phyloP scores from a whole-genome alignment of 192 early-diverging fungal species.

The Coemansia sp. region DNA sequence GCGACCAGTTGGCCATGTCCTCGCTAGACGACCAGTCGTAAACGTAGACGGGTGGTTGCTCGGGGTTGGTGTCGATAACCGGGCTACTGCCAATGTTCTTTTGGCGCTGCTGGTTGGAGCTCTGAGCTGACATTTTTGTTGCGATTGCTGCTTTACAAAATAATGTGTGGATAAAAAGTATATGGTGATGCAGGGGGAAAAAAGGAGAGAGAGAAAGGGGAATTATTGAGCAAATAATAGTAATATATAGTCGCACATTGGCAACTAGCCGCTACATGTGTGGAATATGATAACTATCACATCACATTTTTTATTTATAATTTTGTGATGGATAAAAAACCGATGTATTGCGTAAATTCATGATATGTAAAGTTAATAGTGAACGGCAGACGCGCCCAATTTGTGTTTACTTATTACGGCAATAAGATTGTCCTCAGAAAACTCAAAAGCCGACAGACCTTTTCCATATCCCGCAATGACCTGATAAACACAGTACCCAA shows the following conservation, averaged over 20 bases:
- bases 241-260: background rate
- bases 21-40: constrained; percentile 28
- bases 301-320: background rate
- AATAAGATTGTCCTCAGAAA: constrained; percentile 16
- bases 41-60: constrained; percentile 1
- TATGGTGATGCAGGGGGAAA: too few relatives aligned
- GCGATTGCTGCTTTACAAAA: background rate
- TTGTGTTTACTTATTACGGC: constrained; percentile 17
- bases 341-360: background rate
- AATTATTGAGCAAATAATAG: background rate
- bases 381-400: background rate
- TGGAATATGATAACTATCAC: background rate
- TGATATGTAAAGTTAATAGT: background rate
- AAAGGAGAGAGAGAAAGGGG: background rate
- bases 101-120: background rate
- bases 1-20: constrained; percentile 24
- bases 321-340: background rate
- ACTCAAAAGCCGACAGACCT: background rate
- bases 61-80: constrained; percentile 1
- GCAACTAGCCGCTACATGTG: background rate
- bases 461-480: background rate
- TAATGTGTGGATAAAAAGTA: too few relatives aligned
- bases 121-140: constrained; percentile 4
- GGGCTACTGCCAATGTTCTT: constrained; percentile 1
- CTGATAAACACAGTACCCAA: constrained; percentile 26